Evolutionary conservation across 148 eudicot species (phyloP).

Genomic region (Cornus controversa): DNA sequence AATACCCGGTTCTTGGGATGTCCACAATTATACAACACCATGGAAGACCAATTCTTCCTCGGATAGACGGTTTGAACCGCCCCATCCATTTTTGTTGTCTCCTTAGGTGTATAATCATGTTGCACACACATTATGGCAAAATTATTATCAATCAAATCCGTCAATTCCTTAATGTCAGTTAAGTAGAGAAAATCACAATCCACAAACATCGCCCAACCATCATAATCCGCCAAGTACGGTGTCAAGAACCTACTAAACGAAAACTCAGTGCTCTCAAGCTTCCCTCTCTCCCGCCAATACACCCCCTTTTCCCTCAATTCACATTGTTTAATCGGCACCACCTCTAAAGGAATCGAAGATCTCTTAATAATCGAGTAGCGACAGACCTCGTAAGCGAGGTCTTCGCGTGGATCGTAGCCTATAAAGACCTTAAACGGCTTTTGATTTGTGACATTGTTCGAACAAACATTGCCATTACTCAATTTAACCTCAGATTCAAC

Average conservation of each 20-base stretch:
- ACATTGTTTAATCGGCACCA: constrained; percentile 69
- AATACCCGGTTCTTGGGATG: constrained; percentile 70
- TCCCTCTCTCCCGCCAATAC: constrained; percentile 79
- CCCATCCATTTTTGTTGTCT: constrained; percentile 95
- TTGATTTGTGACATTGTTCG: constrained; percentile 11
- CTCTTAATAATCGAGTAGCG: constrained; percentile 62
- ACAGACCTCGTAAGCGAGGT: constrained; percentile 81
- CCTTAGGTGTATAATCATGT: constrained; percentile 92
- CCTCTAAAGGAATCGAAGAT: constrained; percentile 72
- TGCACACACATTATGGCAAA: constrained; percentile 94
- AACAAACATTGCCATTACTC: constrained; percentile 10
- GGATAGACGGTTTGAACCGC: constrained; percentile 92
- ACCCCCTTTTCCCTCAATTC: constrained; percentile 54
- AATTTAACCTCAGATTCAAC: background rate
- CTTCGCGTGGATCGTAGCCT: constrained; percentile 88
- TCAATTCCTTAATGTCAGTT: constrained; percentile 61
- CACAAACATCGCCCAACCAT: constrained; percentile 97
- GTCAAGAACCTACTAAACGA: constrained; percentile 83
- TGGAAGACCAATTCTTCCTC: constrained; percentile 96
- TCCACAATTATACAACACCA: constrained; percentile 94
- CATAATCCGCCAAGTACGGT: constrained; percentile 61
- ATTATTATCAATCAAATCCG: constrained; percentile 67
- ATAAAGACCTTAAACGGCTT: constrained; percentile 66
- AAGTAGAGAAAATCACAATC: constrained; percentile 91
- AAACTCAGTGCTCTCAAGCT: constrained; percentile 91